phyloP scores from a whole-genome alignment of 768 basidiomycete genomes.

The Macrolepiota dolichaula region DNA sequence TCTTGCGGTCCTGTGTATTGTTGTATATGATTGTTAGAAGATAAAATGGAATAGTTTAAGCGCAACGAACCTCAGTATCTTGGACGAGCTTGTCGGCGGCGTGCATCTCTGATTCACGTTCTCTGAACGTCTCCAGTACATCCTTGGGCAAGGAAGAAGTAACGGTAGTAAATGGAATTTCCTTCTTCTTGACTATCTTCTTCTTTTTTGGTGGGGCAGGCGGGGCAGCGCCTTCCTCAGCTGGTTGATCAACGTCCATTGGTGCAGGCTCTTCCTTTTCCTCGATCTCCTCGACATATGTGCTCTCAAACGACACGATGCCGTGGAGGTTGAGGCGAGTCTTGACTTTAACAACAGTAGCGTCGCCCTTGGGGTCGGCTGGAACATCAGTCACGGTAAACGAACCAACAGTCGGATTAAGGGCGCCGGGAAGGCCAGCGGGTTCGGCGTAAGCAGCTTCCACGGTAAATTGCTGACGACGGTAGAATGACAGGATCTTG shows the following conservation, averaged over 20 bases:
- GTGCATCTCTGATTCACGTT: constrained; percentile 88
- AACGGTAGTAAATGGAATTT: constrained; percentile 68
- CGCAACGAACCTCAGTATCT: constrained; percentile 83
- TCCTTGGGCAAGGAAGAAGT: constrained; percentile 63
- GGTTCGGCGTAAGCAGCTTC: constrained; percentile 84
- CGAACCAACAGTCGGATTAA: constrained; percentile 83
- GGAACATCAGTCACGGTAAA: constrained; percentile 84
- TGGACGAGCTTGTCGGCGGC: constrained; percentile 91
- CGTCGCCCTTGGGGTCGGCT: constrained; percentile 63
- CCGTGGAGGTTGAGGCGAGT: constrained; percentile 85
- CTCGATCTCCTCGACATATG: constrained; percentile 81
- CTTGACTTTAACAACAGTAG: constrained; percentile 86
- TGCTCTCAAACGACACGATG: constrained; percentile 79
- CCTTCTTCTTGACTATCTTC: constrained; percentile 79
- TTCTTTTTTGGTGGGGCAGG: constrained; percentile 73
- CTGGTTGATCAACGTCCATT: constrained; percentile 62
- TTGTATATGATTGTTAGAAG: too few species aligned
- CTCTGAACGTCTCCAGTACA: constrained; percentile 61
- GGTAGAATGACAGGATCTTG: constrained; percentile 93
- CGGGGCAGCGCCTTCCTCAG: constrained; percentile 32
- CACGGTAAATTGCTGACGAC: constrained; percentile 84
- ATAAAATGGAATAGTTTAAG: too few species aligned
- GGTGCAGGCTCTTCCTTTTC: constrained; percentile 68
- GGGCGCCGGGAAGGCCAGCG: constrained; percentile 61
- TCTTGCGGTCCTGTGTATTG: constrained; percentile 80